A percentile compares a stretch with the other conserved stretches of the same genome.
Conservation (phyloP, 768 basidiomycete genomes). For the Gloeophyllum trabeum region DNA sequence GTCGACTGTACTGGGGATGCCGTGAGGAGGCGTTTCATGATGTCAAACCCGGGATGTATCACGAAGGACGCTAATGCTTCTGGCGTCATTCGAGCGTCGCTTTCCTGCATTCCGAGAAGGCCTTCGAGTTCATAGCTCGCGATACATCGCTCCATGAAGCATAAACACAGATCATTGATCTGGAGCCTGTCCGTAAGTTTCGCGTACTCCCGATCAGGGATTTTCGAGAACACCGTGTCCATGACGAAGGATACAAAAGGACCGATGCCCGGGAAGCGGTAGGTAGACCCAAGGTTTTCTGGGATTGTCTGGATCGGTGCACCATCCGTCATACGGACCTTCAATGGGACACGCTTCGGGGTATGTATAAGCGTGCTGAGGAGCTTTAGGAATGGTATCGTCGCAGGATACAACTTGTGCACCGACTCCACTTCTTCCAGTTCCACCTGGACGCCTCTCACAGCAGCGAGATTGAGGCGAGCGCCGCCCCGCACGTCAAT, state of each 20-base stretch:
- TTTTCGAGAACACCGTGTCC: constrained; percentile 79
- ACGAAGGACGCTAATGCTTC: constrained; percentile 47
- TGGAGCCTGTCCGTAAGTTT: constrained; percentile 74
- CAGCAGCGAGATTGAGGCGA: constrained; percentile 36
- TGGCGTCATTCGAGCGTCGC: constrained; percentile 29
- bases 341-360: constrained; percentile 56
- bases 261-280: constrained; percentile 67
- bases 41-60: constrained; percentile 79
- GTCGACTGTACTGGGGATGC: constrained; percentile 60
- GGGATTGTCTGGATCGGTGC: constrained; percentile 68
- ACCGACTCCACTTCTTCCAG: constrained; percentile 80
- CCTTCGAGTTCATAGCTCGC: constrained; percentile 75
- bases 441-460: constrained; percentile 77
- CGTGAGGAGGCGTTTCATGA: constrained; percentile 71
- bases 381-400: constrained; percentile 78
- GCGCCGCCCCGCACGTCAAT: constrained; percentile 54
- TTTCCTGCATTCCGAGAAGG: constrained; percentile 47
- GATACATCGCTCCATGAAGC: constrained; percentile 76
- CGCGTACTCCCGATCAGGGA: constrained; percentile 64
- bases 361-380: constrained; percentile 79
- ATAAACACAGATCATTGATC: constrained; percentile 75
- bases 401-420: constrained; percentile 75
- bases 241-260: constrained; percentile 83
- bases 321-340: constrained; percentile 44
- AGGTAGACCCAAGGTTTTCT: constrained; percentile 68